These are phyloP conservation scores for Zostera marina DNA, from an alignment of 116 monocot species.

Conservation along the genomic window DNA sequence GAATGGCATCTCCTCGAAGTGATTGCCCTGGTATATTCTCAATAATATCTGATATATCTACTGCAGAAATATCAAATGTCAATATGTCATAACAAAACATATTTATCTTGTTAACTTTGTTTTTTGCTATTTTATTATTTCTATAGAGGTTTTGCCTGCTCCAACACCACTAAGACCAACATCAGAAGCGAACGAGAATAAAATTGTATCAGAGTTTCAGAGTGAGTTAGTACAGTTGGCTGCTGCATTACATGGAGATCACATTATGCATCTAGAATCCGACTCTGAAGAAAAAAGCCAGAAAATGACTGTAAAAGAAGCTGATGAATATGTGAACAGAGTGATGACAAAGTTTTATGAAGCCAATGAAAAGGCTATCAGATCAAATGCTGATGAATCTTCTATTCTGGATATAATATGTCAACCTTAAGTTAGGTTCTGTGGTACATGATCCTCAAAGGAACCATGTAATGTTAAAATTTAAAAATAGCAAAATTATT, in stretches of 20 bases:
- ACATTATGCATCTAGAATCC: slow-evolving; percentile 1
- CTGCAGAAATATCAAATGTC: background rate
- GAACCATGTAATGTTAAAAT: background rate
- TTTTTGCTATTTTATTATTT: background rate
- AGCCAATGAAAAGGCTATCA: slow-evolving; percentile 25
- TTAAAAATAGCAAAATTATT: background rate
- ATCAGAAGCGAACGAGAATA: slow-evolving; percentile 24
- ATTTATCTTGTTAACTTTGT: background rate
- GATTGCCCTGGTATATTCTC: slow-evolving; percentile 44
- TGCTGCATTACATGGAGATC: slow-evolving; percentile 29
- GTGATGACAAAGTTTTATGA: slow-evolving; percentile 36
- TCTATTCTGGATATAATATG: slow-evolving; percentile 17
- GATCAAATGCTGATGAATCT: slow-evolving; percentile 20
- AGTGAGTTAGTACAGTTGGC: slow-evolving; percentile 59
- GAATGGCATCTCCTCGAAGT: slow-evolving; percentile 41
- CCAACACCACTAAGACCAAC: slow-evolving; percentile 17
- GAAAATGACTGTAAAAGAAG: slow-evolving; percentile 66
- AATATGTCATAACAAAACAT: background rate
- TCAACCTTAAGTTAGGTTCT: background rate
- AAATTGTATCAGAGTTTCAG: slow-evolving; percentile 52
- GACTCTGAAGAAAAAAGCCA: slow-evolving; percentile 9
- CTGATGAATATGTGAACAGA: slow-evolving; percentile 25
- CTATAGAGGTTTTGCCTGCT: slow-evolving; percentile 43
- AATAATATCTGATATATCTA: background rate
- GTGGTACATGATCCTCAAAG: background rate